Conservation (phyloP, 805 yeast species). For the Jamesozyma hellenica region DNA sequence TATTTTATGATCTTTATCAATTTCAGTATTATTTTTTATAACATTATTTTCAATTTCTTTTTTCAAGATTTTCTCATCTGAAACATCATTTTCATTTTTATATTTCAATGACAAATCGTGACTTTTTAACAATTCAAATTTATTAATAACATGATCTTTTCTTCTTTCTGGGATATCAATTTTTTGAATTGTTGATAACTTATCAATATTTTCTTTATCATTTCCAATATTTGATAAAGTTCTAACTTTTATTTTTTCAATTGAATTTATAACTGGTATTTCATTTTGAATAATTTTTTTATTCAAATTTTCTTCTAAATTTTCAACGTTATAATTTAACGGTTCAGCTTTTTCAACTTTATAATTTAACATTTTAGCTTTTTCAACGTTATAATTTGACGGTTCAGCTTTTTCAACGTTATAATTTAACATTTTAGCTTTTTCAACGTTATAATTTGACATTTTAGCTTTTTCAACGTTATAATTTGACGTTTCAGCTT, state of each 20-base stretch:
- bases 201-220: not conserved
- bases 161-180: constrained; percentile 1
- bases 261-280: not conserved
- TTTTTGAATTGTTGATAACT: too few relatives aligned
- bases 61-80: not conserved
- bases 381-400: not conserved
- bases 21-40: not conserved
- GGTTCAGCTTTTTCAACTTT: not conserved
- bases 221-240: not conserved
- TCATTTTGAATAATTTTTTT: not conserved
- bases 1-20: not conserved
- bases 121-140: too few relatives aligned
- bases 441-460: not conserved
- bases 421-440: not conserved
- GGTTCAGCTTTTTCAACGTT: not conserved
- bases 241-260: not conserved
- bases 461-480: not conserved
- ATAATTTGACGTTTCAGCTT: not conserved
- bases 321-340: not conserved
- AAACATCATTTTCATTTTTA: not conserved
- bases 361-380: too few relatives aligned
- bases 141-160: not conserved
- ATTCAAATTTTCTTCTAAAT: not conserved
- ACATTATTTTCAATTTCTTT: too few relatives aligned
- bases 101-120: not conserved